Evolutionary conservation across 2,329 filamentous ascomycete species (phyloP), one percentile per base, ranked within the genome.

Genomic region (Trichoderma koningiopsis): DNA sequence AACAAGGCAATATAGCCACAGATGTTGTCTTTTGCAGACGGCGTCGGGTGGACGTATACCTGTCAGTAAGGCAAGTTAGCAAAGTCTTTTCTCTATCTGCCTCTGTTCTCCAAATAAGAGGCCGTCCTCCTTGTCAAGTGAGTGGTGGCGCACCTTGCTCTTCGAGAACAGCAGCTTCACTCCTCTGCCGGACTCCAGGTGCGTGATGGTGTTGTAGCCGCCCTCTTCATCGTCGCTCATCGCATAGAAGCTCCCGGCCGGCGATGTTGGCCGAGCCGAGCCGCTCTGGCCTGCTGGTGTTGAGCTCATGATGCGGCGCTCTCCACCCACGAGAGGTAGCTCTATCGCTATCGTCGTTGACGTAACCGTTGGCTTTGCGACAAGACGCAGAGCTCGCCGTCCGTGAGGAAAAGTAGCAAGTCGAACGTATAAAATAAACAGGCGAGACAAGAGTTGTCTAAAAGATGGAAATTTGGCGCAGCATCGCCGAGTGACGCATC

Each of bases 101-200:
- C 14, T 16, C 6, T 7, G 1, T 6, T 40, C 37, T 7, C 3
- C 13, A 3, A 3, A 19, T 2, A 40, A 35, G 0, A 19, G 14
- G 37, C 19, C 40, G 6, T 43, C 40, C 13, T 55, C 14, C 27
- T 5, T 8, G 14, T 8, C 7, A 35, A 6, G 16, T 6, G 5
- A 56, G 14, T 16, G 4, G 16, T 35, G 35, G 27, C 52, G 24
- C 75, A 92, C 92, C 86, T 98, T 99, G 90, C 94, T 97, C 83
- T 99, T 99, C 24, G 94, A 95, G 76, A 92, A 97, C 16, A 99
- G 85, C 37, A 99, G 84, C 82, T 98, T 99, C 57, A 99, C 96
- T 1, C 95, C 96, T 73, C 88, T 88, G 0, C 92, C 91, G 2
- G 89, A 89, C 73, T 87, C 88, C 4, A 89, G 88, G 77, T 96